These are phyloP conservation scores for Paraglomus occultum DNA, from an alignment of 192 early-diverging fungal species.

Conservation along the genomic window DNA sequence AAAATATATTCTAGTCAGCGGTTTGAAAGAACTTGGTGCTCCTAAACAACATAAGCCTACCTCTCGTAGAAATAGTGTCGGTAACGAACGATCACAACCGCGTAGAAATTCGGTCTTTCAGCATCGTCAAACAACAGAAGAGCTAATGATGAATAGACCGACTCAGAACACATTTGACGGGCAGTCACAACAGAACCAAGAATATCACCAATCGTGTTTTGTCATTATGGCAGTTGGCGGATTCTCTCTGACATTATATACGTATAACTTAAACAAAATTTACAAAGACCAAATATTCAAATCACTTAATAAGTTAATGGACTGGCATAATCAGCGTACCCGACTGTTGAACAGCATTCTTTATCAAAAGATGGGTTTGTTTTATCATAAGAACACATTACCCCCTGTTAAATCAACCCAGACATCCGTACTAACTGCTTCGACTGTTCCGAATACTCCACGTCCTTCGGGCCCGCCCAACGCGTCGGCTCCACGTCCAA, in stretches of 20 bases:
- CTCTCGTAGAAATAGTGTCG: conserved; percentile 43
- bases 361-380: conserved; percentile 61
- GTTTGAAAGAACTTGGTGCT: conserved; percentile 46
- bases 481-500: background rate
- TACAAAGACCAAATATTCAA: conserved; percentile 49
- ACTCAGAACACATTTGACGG: conserved; percentile 27
- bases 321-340: conserved; percentile 50
- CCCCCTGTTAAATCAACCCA: conserved; percentile 28
- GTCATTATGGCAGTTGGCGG: conserved; percentile 48
- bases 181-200: conserved; percentile 28
- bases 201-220: conserved; percentile 39
- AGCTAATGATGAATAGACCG: conserved; percentile 41
- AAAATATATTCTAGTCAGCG: conserved; percentile 49
- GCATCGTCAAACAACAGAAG: conserved; percentile 37
- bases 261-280: conserved; percentile 51
- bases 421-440: background rate
- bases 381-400: conserved; percentile 48
- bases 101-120: conserved; percentile 37
- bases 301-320: conserved; percentile 38
- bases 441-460: background rate
- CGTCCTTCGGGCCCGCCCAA: background rate
- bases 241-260: conserved; percentile 41
- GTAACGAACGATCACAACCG: conserved; percentile 42
- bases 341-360: conserved; percentile 49
- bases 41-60: conserved; percentile 21